These are phyloP conservation scores for Leccinellum luteum DNA, from an alignment of 768 basidiomycete species.

Conservation along the genomic window DNA sequence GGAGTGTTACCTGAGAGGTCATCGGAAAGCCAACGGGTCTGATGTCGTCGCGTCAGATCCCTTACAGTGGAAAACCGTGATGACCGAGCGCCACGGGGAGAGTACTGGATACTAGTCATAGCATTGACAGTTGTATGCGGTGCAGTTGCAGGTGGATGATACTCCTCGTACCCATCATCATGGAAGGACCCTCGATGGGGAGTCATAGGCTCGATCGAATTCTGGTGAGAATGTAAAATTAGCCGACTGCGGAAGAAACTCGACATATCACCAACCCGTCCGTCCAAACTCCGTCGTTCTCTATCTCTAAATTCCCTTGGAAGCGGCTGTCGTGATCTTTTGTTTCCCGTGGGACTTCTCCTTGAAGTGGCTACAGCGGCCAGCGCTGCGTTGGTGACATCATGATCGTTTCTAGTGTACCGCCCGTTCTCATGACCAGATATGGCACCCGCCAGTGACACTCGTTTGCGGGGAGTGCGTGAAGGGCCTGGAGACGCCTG, in stretches of 20 bases:
- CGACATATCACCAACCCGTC: slow-evolving; percentile 34
- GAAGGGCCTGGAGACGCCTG: slow-evolving; percentile 40
- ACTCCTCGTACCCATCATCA: slow-evolving; percentile 20
- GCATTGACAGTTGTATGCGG: slow-evolving; percentile 21
- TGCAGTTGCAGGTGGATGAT: slow-evolving; percentile 24
- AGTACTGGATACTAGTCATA: slow-evolving; percentile 23
- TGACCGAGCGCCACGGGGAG: slow-evolving; percentile 31
- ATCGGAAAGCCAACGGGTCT: slow-evolving; percentile 53
- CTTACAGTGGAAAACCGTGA: slow-evolving; percentile 46
- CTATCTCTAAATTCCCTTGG: slow-evolving; percentile 48
- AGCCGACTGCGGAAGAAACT: background rate
- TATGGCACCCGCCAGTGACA: slow-evolving; percentile 35
- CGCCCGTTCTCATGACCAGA: slow-evolving; percentile 27
- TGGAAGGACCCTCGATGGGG: slow-evolving; percentile 32
- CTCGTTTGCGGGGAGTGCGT: slow-evolving; percentile 42
- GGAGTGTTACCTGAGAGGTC: slow-evolving; percentile 35
- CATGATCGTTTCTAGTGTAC: slow-evolving; percentile 25
- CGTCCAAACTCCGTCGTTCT: slow-evolving; percentile 38
- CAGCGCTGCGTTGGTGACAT: slow-evolving; percentile 56
- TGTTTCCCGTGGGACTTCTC: slow-evolving; percentile 43
- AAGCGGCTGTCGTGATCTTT: slow-evolving; percentile 48
- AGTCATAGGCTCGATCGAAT: slow-evolving; percentile 38
- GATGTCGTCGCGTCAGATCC: slow-evolving; percentile 47
- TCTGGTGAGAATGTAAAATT: slow-evolving; percentile 19
- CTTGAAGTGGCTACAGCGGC: slow-evolving; percentile 59